These are phyloP conservation scores for Orbilia ellipsospora DNA, from an alignment of 2,329 filamentous ascomycete genomes.

Conservation along the genomic window DNA sequence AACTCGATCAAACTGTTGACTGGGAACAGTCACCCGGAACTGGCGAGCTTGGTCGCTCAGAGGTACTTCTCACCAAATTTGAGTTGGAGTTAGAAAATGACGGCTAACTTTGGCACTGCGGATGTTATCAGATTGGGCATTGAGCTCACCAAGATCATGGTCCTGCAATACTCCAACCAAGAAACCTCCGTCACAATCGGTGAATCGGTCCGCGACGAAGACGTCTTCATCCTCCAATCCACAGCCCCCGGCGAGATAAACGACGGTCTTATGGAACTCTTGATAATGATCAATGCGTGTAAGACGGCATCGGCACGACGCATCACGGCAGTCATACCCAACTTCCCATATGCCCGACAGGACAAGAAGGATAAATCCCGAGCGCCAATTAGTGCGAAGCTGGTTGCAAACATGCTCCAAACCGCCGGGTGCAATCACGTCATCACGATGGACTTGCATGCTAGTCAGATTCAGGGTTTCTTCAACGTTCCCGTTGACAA, in stretches of 20 bases:
- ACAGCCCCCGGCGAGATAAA: slow-evolving; percentile 91
- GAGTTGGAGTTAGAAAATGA: not conserved
- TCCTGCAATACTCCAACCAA: slow-evolving; percentile 86
- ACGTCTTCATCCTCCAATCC: slow-evolving; percentile 96
- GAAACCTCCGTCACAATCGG: slow-evolving; percentile 92
- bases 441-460: slow-evolving; percentile 96
- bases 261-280: slow-evolving; percentile 95
- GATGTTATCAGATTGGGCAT: slow-evolving; percentile 69
- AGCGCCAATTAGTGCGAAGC: slow-evolving; percentile 93
- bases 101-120: slow-evolving; percentile 14
- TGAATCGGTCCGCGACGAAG: slow-evolving; percentile 95
- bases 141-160: slow-evolving; percentile 75
- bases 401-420: slow-evolving; percentile 98
- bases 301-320: slow-evolving; percentile 84
- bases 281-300: slow-evolving; percentile 98
- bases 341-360: slow-evolving; percentile 95
- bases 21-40: slow-evolving; percentile 78
- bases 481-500: slow-evolving; percentile 83
- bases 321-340: slow-evolving; percentile 94
- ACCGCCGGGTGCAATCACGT: slow-evolving; percentile 92
- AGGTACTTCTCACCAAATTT: slow-evolving; percentile 27
- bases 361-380: slow-evolving; percentile 98
- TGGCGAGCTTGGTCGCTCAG: slow-evolving; percentile 74
- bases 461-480: slow-evolving; percentile 93
- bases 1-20: slow-evolving; percentile 81